phyloP scores from a whole-genome alignment of 148 eudicot genomes.

The Spergularia bocconei region DNA sequence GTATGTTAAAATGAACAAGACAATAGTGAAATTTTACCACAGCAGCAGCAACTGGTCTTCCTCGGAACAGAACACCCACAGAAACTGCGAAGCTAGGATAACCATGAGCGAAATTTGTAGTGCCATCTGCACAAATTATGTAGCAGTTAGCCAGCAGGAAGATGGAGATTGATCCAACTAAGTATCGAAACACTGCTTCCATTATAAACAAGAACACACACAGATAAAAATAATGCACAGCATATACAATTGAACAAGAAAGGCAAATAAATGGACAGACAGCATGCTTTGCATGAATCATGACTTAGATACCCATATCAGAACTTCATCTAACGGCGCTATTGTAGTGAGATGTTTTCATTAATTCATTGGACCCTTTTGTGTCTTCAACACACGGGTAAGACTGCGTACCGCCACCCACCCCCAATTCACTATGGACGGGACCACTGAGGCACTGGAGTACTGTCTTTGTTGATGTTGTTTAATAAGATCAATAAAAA shows the following conservation, averaged over 20 bases:
- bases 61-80: constrained; percentile 82
- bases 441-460: too few relatives aligned
- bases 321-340: too few relatives aligned
- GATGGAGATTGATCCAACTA: background rate
- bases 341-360: too few relatives aligned
- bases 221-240: background rate
- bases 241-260: background rate
- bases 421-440: too few relatives aligned
- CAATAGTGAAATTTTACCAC: constrained; percentile 51
- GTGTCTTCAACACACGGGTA: too few relatives aligned
- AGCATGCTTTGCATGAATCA: background rate
- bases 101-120: constrained; percentile 95
- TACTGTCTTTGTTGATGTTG: too few relatives aligned
- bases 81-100: constrained; percentile 99
- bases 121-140: constrained; percentile 61
- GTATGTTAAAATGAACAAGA: background rate
- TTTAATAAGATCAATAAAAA: too few relatives aligned
- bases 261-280: background rate
- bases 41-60: constrained; percentile 90
- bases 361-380: too few relatives aligned
- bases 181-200: constrained; percentile 5
- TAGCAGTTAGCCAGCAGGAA: constrained; percentile 7
- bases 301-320: background rate
- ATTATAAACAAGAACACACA: background rate
- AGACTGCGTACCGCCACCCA: too few relatives aligned